Evolutionary conservation across 306 rosid species (phyloP), one percentile per base, ranked within the genome.

Genomic region (Vigna reflexopilosa): DNA sequence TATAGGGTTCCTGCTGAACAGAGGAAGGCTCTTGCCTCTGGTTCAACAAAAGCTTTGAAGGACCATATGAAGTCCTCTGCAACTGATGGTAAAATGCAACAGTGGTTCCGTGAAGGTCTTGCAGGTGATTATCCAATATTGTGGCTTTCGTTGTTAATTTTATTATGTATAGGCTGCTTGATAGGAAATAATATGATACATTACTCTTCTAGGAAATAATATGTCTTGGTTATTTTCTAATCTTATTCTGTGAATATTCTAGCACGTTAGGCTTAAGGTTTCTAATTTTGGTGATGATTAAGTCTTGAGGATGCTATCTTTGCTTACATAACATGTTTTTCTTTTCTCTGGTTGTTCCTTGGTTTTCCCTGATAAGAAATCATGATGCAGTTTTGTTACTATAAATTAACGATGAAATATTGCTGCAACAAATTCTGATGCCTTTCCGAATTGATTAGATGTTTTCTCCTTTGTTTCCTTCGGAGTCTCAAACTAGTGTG

Each of bases 51-150:
- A 65, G 78, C 80, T 70, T 81, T 77, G 82, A 90, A 85, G 83
- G 88, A 88, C 85, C 90, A 75, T 63, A 68, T 81, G 75, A 89
- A 88, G 81, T 84, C 96, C 73, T 76, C 88, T 24, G 79, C 89
- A n/a, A 84, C 89, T 77, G 93, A 96, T 89, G 97, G 99, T 69
- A 90, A 83, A 81, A 90, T 91, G 77, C 98, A 91, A 61, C 98
- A 93, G 88, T 93, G 98, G 99, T 96, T 96, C 83, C 94, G 88
- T n/a, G 99, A 96, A 87, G 99, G 98, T 8, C 83, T 91, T 83
- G 97, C 97, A 84, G 98, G 98, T 94, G 82, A 85, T 70, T 42
- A 28, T 52, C 80, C 32, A 3, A 22, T 66, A 32, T 38, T 42
- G 9, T 42, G 73, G 63, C 64, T 76, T 47, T 50, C 45, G 49